phyloP scores from a whole-genome alignment of 2,329 filamentous ascomycete species.

The Microsporum ferrugineum region DNA sequence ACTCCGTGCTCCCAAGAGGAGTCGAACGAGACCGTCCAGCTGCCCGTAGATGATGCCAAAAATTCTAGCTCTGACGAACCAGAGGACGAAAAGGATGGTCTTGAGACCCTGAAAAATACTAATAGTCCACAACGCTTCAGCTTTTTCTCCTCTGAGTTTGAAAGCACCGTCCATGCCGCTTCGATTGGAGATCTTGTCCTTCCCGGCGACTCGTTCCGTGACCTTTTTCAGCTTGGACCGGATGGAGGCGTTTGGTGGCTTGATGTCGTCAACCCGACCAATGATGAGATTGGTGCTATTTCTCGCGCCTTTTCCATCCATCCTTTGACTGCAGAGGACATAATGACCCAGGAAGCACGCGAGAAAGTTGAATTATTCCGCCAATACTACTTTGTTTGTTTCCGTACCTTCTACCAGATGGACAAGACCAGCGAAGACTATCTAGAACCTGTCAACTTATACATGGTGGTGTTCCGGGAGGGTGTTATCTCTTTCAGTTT shows the following conservation, averaged over 20 bases:
- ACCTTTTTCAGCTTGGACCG: constrained; percentile 63
- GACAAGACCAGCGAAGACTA: constrained; percentile 70
- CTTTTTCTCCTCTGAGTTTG: constrained; percentile 91
- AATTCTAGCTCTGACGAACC: background rate
- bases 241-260: constrained; percentile 95
- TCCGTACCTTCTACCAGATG: constrained; percentile 80
- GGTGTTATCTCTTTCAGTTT: constrained; percentile 94
- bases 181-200: constrained; percentile 81
- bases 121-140: constrained; percentile 72
- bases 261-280: constrained; percentile 79
- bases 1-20: constrained; percentile 21
- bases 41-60: constrained; percentile 11
- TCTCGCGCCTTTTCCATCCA: constrained; percentile 94
- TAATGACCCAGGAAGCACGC: constrained; percentile 84
- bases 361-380: constrained; percentile 98
- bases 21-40: constrained; percentile 26
- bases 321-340: constrained; percentile 91
- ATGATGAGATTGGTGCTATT: constrained; percentile 76
- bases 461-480: constrained; percentile 92
- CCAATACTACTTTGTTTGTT: constrained; percentile 96
- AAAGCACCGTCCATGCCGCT: constrained; percentile 82
- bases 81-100: constrained; percentile 18
- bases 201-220: constrained; percentile 78
- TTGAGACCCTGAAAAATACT: constrained; percentile 31
- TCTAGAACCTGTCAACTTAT: constrained; percentile 90